Percentiles rank a stretch among this genome's conserved stretches.
Evolutionary conservation across 257 asterid genomes (phyloP).

Genomic region (Solanum etuberosum): DNA sequence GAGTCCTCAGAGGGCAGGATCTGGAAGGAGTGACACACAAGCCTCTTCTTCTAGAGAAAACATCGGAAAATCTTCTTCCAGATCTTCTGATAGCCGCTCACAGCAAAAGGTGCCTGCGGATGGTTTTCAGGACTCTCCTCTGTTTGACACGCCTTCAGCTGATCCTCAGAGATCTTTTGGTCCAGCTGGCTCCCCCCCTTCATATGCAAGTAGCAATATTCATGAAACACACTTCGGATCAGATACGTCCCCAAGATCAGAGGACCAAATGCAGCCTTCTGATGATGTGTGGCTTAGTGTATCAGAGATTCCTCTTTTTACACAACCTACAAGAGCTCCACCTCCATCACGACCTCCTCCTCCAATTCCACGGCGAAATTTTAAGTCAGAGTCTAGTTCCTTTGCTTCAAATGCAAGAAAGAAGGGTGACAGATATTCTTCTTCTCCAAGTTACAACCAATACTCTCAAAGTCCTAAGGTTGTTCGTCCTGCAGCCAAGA

Average conservation of each 20-base stretch:
- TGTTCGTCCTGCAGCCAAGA: constrained; percentile 38
- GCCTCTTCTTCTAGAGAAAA: constrained; percentile 39
- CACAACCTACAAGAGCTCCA: constrained; percentile 85
- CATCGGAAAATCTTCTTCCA: constrained; percentile 38
- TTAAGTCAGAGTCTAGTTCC: constrained; percentile 38
- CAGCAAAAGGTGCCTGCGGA: constrained; percentile 44
- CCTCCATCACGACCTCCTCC: constrained; percentile 99
- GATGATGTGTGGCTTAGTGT: constrained; percentile 87
- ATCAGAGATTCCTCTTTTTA: constrained; percentile 85
- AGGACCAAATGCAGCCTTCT: constrained; percentile 36
- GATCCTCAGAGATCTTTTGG: constrained; percentile 43
- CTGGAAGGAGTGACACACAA: constrained; percentile 19
- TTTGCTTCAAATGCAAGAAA: constrained; percentile 45
- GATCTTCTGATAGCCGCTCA: constrained; percentile 40
- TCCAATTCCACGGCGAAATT: constrained; percentile 54
- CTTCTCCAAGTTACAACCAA: constrained; percentile 40
- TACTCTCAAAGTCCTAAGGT: constrained; percentile 45
- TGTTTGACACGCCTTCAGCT: constrained; percentile 67
- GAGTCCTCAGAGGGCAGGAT: constrained; percentile 41
- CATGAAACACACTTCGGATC: constrained; percentile 37
- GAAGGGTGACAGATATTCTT: constrained; percentile 44
- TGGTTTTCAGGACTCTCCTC: constrained; percentile 50
- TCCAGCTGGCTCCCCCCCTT: constrained; percentile 45
- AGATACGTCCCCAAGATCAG: constrained; percentile 44
- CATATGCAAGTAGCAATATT: constrained; percentile 12